Base-by-base conservation (phyloP, 441 rosid genomes). In the Aleurites moluccanus region DNA sequence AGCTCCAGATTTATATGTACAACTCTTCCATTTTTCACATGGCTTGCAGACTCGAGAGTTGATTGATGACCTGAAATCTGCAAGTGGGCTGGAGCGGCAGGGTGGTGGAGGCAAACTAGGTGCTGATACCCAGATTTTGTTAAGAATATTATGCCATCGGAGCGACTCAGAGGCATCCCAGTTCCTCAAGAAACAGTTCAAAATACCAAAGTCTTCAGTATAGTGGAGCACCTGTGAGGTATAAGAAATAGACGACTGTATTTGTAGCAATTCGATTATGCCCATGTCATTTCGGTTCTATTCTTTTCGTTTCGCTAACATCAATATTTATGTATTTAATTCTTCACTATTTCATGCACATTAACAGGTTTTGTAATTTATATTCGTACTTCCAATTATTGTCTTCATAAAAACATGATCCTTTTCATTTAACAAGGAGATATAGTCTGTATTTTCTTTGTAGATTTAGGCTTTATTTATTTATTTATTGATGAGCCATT, bases 121-220 rank as follows among this genome's bases (percentile, higher is more conserved):
- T 0, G 98, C 87, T 0, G 97, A 93, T 79, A 88, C 91, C 0
- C 92, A 92, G 69, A 92, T 91, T n/a, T 72, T 93, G 52, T 72
- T 93, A 73, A 87, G 98, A 80, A 85, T 96, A 78, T 78, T 96
- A 77, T 92, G 99, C 72, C 98, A 93, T 80, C 83, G 92, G 77
- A 83, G 84, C 35, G 98, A 93, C 75, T 80, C 96, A 38, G 94
- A 96, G 72, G 97, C 99, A 38, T 88, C 98, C 33, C 91, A 88
- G 70, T 96, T 92, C 86, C 90, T 96, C 25, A 96, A 93, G 86
- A 96, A 92, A 77, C 97, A 96, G 85, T 93, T 89, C 87, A 93
- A 87, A 80, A 88, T 96, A 79, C 99, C 99, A 55, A 93, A 84
- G 65, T 92, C 98, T 60, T 77, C 81, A 14, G 76, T 63, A 47